These are phyloP conservation scores for Epichloe aotearoae DNA, from an alignment of 2,329 filamentous ascomycete species.

Conservation along the genomic window DNA sequence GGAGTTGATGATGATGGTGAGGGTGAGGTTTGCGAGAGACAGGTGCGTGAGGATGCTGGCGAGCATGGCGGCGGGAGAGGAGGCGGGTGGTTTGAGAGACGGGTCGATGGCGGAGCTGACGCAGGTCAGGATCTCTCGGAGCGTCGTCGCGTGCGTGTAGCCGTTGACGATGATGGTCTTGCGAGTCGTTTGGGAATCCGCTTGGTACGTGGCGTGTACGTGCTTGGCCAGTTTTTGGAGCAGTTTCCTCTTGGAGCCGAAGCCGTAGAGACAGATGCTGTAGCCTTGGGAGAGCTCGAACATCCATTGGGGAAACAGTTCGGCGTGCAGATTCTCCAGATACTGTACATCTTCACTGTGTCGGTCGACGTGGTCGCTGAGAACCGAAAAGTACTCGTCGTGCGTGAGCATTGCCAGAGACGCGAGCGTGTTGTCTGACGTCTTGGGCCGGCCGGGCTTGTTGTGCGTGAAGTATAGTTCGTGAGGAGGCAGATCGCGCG, in stretches of 20 bases:
- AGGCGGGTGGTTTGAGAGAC: conserved; percentile 35
- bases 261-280: conserved; percentile 83
- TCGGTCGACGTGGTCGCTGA: conserved; percentile 50
- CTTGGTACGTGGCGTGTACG: conserved; percentile 28
- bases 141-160: conserved; percentile 52
- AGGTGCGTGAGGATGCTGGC: conserved; percentile 52
- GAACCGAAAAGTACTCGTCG: conserved; percentile 70
- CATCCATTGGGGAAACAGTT: conserved; percentile 76
- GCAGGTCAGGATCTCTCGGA: conserved; percentile 57
- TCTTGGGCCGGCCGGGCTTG: conserved; percentile 65
- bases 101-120: conserved; percentile 51
- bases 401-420: conserved; percentile 69
- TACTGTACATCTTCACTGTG: conserved; percentile 59
- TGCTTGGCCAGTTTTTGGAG: conserved; percentile 64
- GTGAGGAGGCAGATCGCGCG: conserved; percentile 69
- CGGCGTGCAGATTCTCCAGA: conserved; percentile 60
- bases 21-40: conserved; percentile 22
- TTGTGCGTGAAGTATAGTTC: conserved; percentile 94
- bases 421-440: conserved; percentile 73
- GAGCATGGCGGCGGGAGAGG: conserved; percentile 56
- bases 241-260: conserved; percentile 73
- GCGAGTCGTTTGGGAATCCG: conserved; percentile 22
- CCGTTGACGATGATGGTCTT: conserved; percentile 76
- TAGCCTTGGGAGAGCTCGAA: conserved; percentile 84
- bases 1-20: conserved; percentile 71